These are phyloP conservation scores for Xanthoparmelia taractica DNA, from an alignment of 495 filamentous ascomycete genomes.

Conservation along the genomic window DNA sequence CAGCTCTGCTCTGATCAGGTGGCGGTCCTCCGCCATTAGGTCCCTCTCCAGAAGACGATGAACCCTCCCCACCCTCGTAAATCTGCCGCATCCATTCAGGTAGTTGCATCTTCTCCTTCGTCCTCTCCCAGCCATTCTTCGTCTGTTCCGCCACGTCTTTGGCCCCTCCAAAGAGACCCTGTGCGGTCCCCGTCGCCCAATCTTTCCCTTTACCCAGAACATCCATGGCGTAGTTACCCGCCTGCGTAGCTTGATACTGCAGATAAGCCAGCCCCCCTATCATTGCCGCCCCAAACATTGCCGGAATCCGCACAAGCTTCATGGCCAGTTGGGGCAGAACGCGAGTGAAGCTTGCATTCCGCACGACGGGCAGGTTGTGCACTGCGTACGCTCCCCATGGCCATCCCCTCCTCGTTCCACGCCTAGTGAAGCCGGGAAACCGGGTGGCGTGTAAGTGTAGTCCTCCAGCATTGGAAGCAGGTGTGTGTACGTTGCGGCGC, in stretches of 20 bases:
- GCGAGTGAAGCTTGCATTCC: slow-evolving; percentile 78
- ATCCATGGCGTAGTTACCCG: slow-evolving; percentile 80
- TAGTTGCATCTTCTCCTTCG: slow-evolving; percentile 66
- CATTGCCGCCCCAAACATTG: slow-evolving; percentile 81
- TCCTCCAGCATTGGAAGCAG: slow-evolving; percentile 55
- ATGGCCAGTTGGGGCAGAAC: slow-evolving; percentile 80
- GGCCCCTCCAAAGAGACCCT: slow-evolving; percentile 57
- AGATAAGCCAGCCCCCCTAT: slow-evolving; percentile 83
- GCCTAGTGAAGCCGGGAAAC: slow-evolving; percentile 48
- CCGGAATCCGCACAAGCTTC: slow-evolving; percentile 80
- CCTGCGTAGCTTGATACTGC: slow-evolving; percentile 91
- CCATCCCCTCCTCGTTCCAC: slow-evolving; percentile 57
- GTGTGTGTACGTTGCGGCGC: slow-evolving; percentile 54
- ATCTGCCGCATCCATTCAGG: slow-evolving; percentile 84
- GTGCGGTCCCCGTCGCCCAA: slow-evolving; percentile 56
- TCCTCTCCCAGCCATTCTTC: slow-evolving; percentile 69
- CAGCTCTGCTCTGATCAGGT: slow-evolving; percentile 57
- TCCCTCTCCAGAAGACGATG: slow-evolving; percentile 32
- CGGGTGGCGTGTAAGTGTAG: slow-evolving; percentile 47
- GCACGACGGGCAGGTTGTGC: slow-evolving; percentile 77
- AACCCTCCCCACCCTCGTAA: slow-evolving; percentile 43
- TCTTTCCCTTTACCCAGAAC: slow-evolving; percentile 65
- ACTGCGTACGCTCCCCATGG: slow-evolving; percentile 66
- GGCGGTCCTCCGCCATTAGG: slow-evolving; percentile 41
- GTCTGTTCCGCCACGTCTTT: slow-evolving; percentile 71